Evolutionary conservation across 768 basidiomycete species (phyloP).

Genomic region (Russula foetens): DNA sequence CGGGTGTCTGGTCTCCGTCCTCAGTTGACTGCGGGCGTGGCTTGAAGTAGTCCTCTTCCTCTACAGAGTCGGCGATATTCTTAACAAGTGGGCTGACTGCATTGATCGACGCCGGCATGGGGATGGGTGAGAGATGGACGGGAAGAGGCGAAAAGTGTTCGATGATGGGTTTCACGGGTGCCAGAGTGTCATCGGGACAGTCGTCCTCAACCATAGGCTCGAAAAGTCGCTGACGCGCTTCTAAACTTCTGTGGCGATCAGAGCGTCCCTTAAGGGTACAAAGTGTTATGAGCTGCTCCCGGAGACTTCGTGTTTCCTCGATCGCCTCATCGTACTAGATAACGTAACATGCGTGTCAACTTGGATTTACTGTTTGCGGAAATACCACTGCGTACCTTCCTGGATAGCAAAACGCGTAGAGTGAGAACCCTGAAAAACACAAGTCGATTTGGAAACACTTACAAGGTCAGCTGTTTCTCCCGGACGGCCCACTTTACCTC

Average conservation of each 20-base stretch:
- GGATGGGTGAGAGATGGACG: conserved; percentile 19
- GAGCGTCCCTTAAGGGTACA: conserved; percentile 11
- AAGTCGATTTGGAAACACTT: background rate
- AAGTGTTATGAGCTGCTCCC: conserved; percentile 12
- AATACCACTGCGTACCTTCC: conserved; percentile 13
- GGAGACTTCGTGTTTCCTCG: conserved; percentile 15
- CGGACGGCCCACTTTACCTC: conserved; percentile 12
- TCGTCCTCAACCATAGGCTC: conserved; percentile 19
- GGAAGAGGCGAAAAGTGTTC: conserved; percentile 20
- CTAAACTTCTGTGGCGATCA: conserved; percentile 11
- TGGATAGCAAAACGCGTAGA: background rate
- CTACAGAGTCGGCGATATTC: background rate
- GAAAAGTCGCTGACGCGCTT: conserved; percentile 7
- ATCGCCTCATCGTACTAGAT: conserved; percentile 18
- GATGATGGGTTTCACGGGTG: background rate
- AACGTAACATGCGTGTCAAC: conserved; percentile 2
- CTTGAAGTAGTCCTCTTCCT: conserved; percentile 14
- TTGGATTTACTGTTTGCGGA: background rate
- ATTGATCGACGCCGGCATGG: conserved; percentile 5
- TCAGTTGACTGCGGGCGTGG: background rate
- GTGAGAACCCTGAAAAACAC: background rate
- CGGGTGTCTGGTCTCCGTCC: conserved; percentile 10
- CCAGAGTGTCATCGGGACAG: background rate
- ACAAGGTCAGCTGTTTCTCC: conserved; percentile 12
- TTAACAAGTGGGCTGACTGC: conserved; percentile 17